Conservation (phyloP, 1,139 yeast genomes). For the Candida albicans region DNA sequence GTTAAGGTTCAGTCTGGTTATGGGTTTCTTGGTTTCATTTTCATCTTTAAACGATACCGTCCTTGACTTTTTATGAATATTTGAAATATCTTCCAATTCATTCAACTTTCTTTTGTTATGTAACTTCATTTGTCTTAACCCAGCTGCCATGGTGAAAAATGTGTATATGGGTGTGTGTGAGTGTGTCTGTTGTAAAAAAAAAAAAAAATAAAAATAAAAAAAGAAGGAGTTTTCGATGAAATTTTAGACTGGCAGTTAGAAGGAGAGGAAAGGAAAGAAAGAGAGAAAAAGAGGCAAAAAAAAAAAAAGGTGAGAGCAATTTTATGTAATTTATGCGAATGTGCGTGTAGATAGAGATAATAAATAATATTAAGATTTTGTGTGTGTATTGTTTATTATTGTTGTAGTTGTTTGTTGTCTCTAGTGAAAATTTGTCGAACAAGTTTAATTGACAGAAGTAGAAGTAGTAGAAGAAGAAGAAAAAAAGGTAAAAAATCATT, state of each 20-base stretch:
- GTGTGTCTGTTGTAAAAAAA: conserved; percentile 6
- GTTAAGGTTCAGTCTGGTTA: conserved; percentile 11
- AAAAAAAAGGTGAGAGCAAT: too few species aligned
- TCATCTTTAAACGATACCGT: conserved; percentile 2
- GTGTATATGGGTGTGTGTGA: conserved; percentile 4
- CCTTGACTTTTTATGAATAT: conserved; percentile 15
- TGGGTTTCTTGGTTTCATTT: conserved; percentile 7
- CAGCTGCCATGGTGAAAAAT: conserved; percentile 25
- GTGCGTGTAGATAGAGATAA: too few species aligned
- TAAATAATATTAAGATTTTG: too few species aligned
- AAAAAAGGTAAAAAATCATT: too few species aligned
- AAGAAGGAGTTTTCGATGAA: not conserved
- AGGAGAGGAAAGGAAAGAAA: conserved; percentile 1
- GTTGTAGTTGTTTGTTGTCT: too few species aligned
- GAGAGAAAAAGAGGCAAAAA: not conserved
- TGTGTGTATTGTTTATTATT: too few species aligned
- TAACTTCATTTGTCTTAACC: conserved; percentile 23
- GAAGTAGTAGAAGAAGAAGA: too few species aligned
- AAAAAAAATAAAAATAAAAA: not conserved
- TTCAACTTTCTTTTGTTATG: conserved; percentile 29
- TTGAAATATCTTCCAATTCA: conserved; percentile 39
- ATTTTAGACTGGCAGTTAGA: not conserved
- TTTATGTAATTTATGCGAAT: too few species aligned
- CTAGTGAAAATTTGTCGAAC: too few species aligned
- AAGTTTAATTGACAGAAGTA: too few species aligned